A percentile compares a stretch with the other conserved stretches of the same genome.
Conservation (phyloP, 1,284 basidiomycete genomes). For the Cryptococcus sp. region DNA sequence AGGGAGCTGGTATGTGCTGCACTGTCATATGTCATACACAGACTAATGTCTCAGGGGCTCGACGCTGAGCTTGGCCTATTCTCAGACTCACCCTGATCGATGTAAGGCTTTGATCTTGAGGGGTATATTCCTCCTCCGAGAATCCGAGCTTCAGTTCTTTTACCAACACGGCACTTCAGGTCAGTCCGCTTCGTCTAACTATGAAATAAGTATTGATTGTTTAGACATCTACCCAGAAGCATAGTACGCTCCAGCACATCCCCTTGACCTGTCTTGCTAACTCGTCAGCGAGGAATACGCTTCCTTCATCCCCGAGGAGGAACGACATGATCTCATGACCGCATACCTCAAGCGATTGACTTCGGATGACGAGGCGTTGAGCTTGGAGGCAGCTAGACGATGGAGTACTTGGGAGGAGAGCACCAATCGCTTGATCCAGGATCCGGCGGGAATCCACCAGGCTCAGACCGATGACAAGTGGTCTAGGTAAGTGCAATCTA, state of each 20-base stretch:
- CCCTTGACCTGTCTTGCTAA: not conserved
- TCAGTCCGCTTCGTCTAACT: slow-evolving; percentile 41
- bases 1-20: slow-evolving; percentile 72
- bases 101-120: slow-evolving; percentile 79
- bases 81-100: slow-evolving; percentile 75
- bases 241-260: slow-evolving; percentile 58
- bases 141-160: slow-evolving; percentile 84
- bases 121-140: slow-evolving; percentile 83
- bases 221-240: slow-evolving; percentile 72
- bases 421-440: slow-evolving; percentile 68
- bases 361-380: slow-evolving; percentile 63
- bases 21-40: not conserved
- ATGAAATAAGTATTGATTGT: slow-evolving; percentile 6
- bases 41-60: slow-evolving; percentile 60
- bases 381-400: slow-evolving; percentile 61
- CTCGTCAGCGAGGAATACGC: slow-evolving; percentile 71
- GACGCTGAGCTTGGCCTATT: slow-evolving; percentile 81
- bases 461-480: slow-evolving; percentile 65
- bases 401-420: slow-evolving; percentile 81
- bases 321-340: slow-evolving; percentile 71
- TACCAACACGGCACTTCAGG: slow-evolving; percentile 60
- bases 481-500: slow-evolving; percentile 58
- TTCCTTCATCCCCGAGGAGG: slow-evolving; percentile 70
- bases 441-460: slow-evolving; percentile 63
- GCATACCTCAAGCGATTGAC: slow-evolving; percentile 75